Evolutionary conservation across 2,329 filamentous ascomycete species (phyloP).

Genomic region (Zelopaecilomyces penicillatus): DNA sequence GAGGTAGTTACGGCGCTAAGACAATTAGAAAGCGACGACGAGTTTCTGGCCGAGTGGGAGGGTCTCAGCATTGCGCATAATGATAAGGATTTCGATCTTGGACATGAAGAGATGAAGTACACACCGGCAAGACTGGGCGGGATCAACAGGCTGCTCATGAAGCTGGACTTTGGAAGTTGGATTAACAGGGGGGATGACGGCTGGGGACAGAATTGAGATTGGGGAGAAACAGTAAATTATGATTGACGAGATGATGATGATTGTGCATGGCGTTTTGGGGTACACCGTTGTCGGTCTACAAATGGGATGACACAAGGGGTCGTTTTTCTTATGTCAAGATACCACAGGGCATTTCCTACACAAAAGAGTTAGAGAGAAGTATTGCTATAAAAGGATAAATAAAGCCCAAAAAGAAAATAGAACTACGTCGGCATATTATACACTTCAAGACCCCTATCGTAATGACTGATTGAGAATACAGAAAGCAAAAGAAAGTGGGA

Average conservation of each 20-base stretch:
- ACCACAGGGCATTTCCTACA: no score
- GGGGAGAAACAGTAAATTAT: neutral
- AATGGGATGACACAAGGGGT: no score
- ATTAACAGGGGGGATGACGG: constrained; percentile 29
- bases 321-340: no score
- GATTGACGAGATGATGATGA: constrained; percentile 1
- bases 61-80: constrained; percentile 15
- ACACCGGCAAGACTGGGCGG: constrained; percentile 66
- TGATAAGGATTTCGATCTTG: constrained; percentile 6
- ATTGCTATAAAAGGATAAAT: no score
- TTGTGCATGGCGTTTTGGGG: neutral
- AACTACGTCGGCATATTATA: no score
- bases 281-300: no score
- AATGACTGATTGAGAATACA: no score
- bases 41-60: constrained; percentile 38
- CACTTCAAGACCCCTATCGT: no score
- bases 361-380: no score
- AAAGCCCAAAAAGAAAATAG: no score
- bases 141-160: constrained; percentile 82
- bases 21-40: constrained; percentile 34
- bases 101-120: constrained; percentile 34
- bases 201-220: neutral
- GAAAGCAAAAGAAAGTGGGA: no score
- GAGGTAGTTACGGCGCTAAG: constrained; percentile 52
- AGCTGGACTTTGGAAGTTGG: constrained; percentile 66